Conservation (phyloP, 148 eudicot species). For the Bassia scoparia region DNA sequence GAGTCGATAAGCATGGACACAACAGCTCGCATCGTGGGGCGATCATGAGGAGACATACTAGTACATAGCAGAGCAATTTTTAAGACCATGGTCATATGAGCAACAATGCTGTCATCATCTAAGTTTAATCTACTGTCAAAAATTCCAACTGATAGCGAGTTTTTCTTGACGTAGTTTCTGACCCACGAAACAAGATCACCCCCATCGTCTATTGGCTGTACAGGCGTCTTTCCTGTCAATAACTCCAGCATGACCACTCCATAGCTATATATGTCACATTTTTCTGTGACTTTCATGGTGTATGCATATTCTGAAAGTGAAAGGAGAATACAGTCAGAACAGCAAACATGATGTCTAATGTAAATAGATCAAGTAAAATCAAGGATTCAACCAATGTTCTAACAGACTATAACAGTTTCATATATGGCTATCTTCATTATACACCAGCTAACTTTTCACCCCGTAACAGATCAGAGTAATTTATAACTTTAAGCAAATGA, state of each 20-base stretch:
- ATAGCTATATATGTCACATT: conserved; percentile 79
- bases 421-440: too few species aligned
- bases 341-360: neutral
- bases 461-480: neutral
- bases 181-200: conserved; percentile 78
- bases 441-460: neutral
- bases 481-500: neutral
- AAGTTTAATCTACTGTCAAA: conserved; percentile 63
- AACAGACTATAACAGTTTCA: neutral
- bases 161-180: conserved; percentile 42
- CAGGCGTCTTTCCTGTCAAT: conserved; percentile 74
- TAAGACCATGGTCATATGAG: conserved; percentile 59
- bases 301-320: conserved; percentile 61
- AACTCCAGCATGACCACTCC: conserved; percentile 83
- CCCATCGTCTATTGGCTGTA: conserved; percentile 73
- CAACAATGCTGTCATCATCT: conserved; percentile 35
- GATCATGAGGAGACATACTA: conserved; percentile 53
- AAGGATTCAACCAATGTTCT: neutral
- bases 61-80: conserved; percentile 86
- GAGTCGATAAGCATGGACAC: conserved; percentile 72
- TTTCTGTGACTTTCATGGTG: conserved; percentile 87
- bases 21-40: conserved; percentile 77
- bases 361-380: neutral
- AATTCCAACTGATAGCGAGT: conserved; percentile 32
- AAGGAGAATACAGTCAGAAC: neutral